These are phyloP conservation scores for Pseudonitzschia multiseries DNA, from an alignment of 108 stramenopile species.

Conservation along the genomic window DNA sequence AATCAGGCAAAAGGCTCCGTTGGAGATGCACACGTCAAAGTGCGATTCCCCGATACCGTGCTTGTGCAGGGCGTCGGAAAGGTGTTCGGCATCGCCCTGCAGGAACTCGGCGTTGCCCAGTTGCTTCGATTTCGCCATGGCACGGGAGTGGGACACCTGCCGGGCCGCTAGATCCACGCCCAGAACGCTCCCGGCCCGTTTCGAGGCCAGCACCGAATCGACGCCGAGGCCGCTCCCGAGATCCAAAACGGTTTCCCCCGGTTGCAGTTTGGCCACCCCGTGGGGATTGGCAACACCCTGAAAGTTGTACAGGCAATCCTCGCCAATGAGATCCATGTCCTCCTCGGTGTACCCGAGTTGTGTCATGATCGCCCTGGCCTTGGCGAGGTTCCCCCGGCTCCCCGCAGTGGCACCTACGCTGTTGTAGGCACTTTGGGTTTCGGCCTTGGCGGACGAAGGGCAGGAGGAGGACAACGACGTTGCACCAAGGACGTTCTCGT, in stretches of 20 bases:
- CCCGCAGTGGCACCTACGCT: conserved; percentile 57
- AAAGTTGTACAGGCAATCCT: conserved; percentile 55
- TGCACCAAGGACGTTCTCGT: background rate
- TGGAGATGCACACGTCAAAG: conserved; percentile 61
- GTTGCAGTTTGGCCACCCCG: conserved; percentile 45
- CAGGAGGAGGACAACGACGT: background rate
- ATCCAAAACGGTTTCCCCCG: conserved; percentile 57
- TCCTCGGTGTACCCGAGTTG: conserved; percentile 48
- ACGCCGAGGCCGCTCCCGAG: conserved; percentile 65
- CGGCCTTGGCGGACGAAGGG: conserved; percentile 30
- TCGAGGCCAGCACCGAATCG: conserved; percentile 53
- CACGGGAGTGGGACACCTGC: conserved; percentile 47
- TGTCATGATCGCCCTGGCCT: conserved; percentile 57
- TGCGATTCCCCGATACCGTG: background rate
- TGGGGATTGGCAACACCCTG: conserved; percentile 70
- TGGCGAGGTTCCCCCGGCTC: conserved; percentile 40
- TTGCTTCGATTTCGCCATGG: conserved; percentile 35
- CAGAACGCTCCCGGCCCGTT: conserved; percentile 37
- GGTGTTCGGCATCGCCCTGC: conserved; percentile 75
- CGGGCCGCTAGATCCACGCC: conserved; percentile 54
- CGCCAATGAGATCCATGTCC: conserved; percentile 45
- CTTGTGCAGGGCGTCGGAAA: conserved; percentile 42
- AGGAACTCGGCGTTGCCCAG: conserved; percentile 57
- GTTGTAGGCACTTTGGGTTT: conserved; percentile 52
- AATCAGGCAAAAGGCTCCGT: conserved; percentile 77